Conservation (phyloP, 73 alveolate genomes). For the Paramecium biaurelia region DNA sequence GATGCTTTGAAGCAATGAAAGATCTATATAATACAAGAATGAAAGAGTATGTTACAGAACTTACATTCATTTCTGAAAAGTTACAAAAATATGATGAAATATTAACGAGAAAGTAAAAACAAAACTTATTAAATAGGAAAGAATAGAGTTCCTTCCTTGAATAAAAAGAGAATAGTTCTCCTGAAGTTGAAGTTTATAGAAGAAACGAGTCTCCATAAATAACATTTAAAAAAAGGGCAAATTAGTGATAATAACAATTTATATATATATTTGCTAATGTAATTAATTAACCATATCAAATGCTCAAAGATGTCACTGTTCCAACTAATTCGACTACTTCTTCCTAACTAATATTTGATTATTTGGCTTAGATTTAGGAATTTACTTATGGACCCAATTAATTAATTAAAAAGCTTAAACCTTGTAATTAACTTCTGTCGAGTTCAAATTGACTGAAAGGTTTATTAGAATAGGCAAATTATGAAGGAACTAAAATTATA, state of each 20-base stretch:
- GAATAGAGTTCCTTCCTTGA: constrained; percentile 37
- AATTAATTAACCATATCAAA: constrained; percentile 1
- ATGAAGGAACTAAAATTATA: not conserved
- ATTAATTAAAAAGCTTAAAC: not conserved
- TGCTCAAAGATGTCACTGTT: not conserved
- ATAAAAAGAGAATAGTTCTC: constrained; percentile 13
- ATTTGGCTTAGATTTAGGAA: not conserved
- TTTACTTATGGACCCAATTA: not conserved
- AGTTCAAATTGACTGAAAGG: not conserved
- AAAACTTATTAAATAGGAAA: not conserved
- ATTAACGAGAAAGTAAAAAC: constrained; percentile 27
- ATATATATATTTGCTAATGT: not conserved
- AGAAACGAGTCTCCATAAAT: constrained; percentile 25
- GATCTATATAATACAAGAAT: constrained; percentile 59
- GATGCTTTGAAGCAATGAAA: constrained; percentile 61
- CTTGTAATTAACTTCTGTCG: not conserved
- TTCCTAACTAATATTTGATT: not conserved
- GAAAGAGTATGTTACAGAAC: constrained; percentile 62
- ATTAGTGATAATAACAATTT: not conserved
- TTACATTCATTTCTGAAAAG: constrained; percentile 56
- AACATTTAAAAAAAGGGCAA: not conserved
- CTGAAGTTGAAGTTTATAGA: constrained; percentile 16
- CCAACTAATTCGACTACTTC: constrained; percentile 4
- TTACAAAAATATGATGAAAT: constrained; percentile 57
- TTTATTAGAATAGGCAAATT: not conserved